Conservation (phyloP, 352 stramenopile genomes). For the Phytophthora agathidicida region DNA sequence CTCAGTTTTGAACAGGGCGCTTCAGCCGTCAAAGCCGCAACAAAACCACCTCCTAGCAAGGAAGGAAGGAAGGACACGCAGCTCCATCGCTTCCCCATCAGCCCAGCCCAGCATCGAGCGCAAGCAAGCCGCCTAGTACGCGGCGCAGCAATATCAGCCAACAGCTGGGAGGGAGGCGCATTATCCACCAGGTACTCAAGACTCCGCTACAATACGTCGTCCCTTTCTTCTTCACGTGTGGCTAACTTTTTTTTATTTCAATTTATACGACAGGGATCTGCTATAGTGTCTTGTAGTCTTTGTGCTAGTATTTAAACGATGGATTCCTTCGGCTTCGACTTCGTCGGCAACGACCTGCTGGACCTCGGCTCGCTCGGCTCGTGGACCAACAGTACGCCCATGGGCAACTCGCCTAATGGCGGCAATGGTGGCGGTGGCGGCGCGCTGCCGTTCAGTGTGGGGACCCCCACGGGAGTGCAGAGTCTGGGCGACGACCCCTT, state of each 20-base stretch:
- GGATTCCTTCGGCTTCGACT: conserved; percentile 90
- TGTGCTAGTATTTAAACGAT: conserved; percentile 60
- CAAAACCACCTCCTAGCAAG: conserved; percentile 27
- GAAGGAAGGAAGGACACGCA: conserved; percentile 18
- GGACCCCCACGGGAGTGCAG: conserved; percentile 83
- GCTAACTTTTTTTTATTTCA: too few species aligned
- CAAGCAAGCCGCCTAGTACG: too few species aligned
- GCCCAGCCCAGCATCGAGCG: background rate
- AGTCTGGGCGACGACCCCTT: conserved; percentile 85
- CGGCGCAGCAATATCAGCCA: too few species aligned
- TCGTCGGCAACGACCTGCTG: conserved; percentile 71
- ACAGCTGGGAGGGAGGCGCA: conserved; percentile 2
- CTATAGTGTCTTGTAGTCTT: conserved; percentile 31
- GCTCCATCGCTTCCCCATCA: too few species aligned
- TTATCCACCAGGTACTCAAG: conserved; percentile 17
- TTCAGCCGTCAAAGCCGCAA: conserved; percentile 19
- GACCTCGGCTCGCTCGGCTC: conserved; percentile 76
- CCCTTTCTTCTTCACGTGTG: background rate
- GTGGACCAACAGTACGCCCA: conserved; percentile 69
- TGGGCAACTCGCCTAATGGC: conserved; percentile 74
- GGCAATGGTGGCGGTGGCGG: conserved; percentile 27
- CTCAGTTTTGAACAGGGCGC: conserved; percentile 45
- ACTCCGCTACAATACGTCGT: too few species aligned
- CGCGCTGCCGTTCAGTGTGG: conserved; percentile 80
- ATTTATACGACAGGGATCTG: too few species aligned